phyloP scores from a whole-genome alignment of 345 rosid species.

The Murraya koenigii region DNA sequence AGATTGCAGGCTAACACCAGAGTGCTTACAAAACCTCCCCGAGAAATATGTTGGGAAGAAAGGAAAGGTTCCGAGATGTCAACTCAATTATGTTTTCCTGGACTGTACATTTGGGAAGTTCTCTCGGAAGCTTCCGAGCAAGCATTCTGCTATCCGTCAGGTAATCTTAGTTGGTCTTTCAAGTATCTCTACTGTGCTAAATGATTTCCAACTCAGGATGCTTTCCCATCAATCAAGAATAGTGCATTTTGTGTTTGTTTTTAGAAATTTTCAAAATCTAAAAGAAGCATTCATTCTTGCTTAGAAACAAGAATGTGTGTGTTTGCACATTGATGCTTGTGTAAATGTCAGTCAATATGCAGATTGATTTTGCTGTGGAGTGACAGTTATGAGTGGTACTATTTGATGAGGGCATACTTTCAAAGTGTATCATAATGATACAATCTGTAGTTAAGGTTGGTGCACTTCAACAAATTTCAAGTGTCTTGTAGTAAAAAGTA shows the following conservation, averaged over 20 bases:
- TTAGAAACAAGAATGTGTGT: background rate
- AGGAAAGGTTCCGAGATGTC: conserved; percentile 46
- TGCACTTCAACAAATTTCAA: background rate
- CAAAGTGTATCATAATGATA: background rate
- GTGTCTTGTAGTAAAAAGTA: background rate
- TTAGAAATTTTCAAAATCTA: background rate
- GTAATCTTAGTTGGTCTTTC: conserved; percentile 26
- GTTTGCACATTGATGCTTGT: background rate
- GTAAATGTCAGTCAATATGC: background rate
- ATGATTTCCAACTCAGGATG: background rate
- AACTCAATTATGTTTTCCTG: conserved; percentile 70
- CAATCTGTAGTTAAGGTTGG: background rate
- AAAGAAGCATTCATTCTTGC: background rate
- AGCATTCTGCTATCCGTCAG: conserved; percentile 70
- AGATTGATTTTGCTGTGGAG: background rate
- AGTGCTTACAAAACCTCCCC: conserved; percentile 57
- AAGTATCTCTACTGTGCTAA: background rate
- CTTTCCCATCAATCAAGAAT: background rate
- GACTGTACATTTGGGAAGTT: conserved; percentile 87
- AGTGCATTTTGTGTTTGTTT: background rate
- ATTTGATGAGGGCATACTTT: background rate
- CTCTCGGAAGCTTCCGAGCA: conserved; percentile 56
- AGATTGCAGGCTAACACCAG: conserved; percentile 80
- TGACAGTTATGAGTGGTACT: background rate
- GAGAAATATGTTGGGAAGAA: conserved; percentile 49